These are phyloP conservation scores for Byssothecium circinans DNA, from an alignment of 2,329 filamentous ascomycete species.

Conservation along the genomic window DNA sequence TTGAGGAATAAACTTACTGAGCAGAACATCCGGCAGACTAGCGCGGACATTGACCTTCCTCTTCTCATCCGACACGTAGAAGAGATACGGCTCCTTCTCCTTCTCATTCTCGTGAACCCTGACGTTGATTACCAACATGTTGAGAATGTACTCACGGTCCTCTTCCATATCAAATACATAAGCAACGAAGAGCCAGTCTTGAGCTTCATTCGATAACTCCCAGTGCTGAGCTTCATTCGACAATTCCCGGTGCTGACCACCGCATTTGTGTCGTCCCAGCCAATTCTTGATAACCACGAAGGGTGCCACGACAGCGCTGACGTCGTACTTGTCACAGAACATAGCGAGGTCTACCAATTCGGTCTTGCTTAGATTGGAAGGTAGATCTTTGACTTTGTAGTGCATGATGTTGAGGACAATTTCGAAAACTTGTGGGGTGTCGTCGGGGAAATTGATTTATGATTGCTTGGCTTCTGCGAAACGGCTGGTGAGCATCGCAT, in stretches of 20 bases:
- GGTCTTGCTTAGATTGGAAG: slow-evolving; percentile 16
- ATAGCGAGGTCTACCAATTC: slow-evolving; percentile 27
- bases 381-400: slow-evolving; percentile 23
- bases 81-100: too few species aligned
- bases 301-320: neutral
- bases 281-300: neutral
- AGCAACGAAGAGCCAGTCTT: neutral
- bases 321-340: slow-evolving; percentile 35
- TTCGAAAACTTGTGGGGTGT: slow-evolving; percentile 26
- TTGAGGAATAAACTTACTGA: too few species aligned
- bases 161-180: neutral
- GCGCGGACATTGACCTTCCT: too few species aligned
- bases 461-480: slow-evolving; percentile 12
- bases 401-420: slow-evolving; percentile 34
- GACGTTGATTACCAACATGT: neutral
- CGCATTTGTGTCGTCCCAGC: neutral
- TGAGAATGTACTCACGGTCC: neutral
- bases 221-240: too few species aligned
- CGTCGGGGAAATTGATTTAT: slow-evolving; percentile 33
- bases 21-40: too few species aligned
- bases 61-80: too few species aligned
- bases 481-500: slow-evolving; percentile 17
- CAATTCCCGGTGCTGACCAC: too few species aligned
- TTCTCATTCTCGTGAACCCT: neutral
- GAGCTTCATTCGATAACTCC: neutral